Evolutionary conservation across 2,329 filamentous ascomycete species (phyloP).

Genomic region (Fusarium pseudonygamai): DNA sequence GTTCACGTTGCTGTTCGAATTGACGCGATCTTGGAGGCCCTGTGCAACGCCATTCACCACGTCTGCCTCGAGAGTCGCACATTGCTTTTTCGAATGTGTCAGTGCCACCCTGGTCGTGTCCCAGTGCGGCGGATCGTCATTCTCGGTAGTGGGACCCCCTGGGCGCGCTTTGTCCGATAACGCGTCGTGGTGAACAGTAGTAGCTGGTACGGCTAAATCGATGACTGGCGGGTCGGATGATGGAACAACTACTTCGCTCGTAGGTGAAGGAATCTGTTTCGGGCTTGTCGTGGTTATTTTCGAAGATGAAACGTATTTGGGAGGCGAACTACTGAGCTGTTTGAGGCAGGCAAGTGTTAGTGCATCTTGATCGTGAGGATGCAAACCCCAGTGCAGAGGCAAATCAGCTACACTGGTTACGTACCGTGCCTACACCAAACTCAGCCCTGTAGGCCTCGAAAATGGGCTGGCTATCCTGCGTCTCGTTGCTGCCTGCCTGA

Average conservation of each 20-base stretch:
- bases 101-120: slow-evolving; percentile 41
- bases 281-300: not conserved
- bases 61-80: slow-evolving; percentile 20
- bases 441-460: slow-evolving; percentile 50
- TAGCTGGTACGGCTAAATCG: not conserved
- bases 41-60: slow-evolving; percentile 13
- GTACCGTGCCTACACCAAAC: slow-evolving; percentile 53
- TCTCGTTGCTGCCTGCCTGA: slow-evolving; percentile 49
- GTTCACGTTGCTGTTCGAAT: slow-evolving; percentile 4
- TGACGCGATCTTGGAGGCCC: slow-evolving; percentile 26
- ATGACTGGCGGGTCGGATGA: slow-evolving; percentile 12
- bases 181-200: slow-evolving; percentile 25
- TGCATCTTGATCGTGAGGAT: not conserved
- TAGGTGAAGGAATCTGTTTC: slow-evolving; percentile 9
- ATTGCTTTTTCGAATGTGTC: slow-evolving; percentile 43
- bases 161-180: slow-evolving; percentile 21
- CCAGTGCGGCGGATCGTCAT: slow-evolving; percentile 39
- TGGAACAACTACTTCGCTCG: slow-evolving; percentile 7
- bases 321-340: slow-evolving; percentile 33
- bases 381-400: slow-evolving; percentile 25
- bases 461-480: slow-evolving; percentile 57
- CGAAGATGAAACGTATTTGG: slow-evolving; percentile 10
- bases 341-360: slow-evolving; percentile 22
- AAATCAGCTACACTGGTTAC: slow-evolving; percentile 41
- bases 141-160: slow-evolving; percentile 31